Conservation (phyloP, 495 filamentous ascomycete species). For the Hypoxylon rickii region DNA sequence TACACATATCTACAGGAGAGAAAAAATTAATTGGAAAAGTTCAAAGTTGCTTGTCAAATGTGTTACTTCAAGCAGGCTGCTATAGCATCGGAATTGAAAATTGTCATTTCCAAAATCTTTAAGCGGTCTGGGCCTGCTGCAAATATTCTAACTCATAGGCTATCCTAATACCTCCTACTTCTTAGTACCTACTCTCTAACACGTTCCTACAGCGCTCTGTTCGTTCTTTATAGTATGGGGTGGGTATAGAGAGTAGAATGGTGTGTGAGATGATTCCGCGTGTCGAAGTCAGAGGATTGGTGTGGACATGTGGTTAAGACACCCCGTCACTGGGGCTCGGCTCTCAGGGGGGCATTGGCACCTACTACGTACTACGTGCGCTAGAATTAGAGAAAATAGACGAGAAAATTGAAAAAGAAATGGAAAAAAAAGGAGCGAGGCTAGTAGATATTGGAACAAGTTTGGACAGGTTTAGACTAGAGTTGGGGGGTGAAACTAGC, state of each 20-base stretch:
- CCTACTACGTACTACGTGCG: too few relatives aligned
- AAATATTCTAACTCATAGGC: slow-evolving; percentile 30
- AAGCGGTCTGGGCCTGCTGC: slow-evolving; percentile 24
- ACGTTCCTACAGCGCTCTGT: slow-evolving; percentile 1
- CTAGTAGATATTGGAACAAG: background rate
- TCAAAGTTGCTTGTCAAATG: slow-evolving; percentile 11
- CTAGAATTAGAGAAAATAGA: background rate
- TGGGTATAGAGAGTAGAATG: slow-evolving; percentile 14
- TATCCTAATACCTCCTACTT: slow-evolving; percentile 13
- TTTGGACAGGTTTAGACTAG: background rate
- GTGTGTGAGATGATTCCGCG: slow-evolving; percentile 34
- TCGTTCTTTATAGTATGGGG: slow-evolving; percentile 20
- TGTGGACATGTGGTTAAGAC: slow-evolving; percentile 32
- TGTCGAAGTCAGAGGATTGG: slow-evolving; percentile 31
- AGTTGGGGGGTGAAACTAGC: slow-evolving; percentile 16
- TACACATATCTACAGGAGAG: too few relatives aligned
- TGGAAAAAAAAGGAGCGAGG: background rate
- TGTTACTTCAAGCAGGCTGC: slow-evolving; percentile 1
- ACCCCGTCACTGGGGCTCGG: slow-evolving; percentile 12
- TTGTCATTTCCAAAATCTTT: slow-evolving; percentile 8
- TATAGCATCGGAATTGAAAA: slow-evolving; percentile 5
- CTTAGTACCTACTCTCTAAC: too few relatives aligned
- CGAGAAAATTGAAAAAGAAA: slow-evolving; percentile 10
- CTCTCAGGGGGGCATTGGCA: slow-evolving; percentile 11
- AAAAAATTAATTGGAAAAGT: background rate